These are phyloP conservation scores for Phalaenopsis hybrid DNA, from an alignment of 116 monocot genomes.

Conservation along the genomic window DNA sequence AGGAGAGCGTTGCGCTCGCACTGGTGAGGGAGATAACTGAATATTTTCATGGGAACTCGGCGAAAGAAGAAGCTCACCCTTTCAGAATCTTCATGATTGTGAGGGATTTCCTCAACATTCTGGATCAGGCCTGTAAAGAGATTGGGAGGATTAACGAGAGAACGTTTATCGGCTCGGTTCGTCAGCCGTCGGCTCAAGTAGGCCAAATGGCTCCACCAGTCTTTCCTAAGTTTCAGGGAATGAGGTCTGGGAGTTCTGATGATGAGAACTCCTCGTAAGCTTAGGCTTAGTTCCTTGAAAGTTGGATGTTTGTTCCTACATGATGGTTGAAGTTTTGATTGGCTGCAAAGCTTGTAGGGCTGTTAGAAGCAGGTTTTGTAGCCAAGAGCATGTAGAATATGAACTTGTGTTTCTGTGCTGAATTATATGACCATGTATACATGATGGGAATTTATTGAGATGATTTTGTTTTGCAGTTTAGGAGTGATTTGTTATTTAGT, in stretches of 20 bases:
- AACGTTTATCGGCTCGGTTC: slow-evolving; percentile 8
- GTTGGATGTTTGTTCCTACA: neutral
- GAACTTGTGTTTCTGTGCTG: neutral
- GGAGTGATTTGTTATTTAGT: too few species aligned
- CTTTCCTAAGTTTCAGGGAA: slow-evolving; percentile 18
- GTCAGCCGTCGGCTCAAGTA: slow-evolving; percentile 10
- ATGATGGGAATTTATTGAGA: neutral
- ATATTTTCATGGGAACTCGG: slow-evolving; percentile 66
- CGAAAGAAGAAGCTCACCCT: slow-evolving; percentile 58
- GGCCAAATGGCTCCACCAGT: slow-evolving; percentile 4
- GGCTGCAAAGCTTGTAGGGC: neutral
- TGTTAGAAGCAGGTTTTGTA: neutral
- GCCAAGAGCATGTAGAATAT: neutral
- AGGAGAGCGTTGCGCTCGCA: slow-evolving; percentile 31
- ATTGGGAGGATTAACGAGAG: slow-evolving; percentile 41
- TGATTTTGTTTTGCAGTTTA: neutral
- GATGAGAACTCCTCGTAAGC: slow-evolving; percentile 24
- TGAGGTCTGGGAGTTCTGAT: slow-evolving; percentile 22
- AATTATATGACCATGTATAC: neutral
- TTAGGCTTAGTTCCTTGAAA: neutral
- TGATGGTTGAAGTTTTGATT: slow-evolving; percentile 3
- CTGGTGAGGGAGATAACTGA: slow-evolving; percentile 56
- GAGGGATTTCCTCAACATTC: slow-evolving; percentile 49
- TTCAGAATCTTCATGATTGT: slow-evolving; percentile 75
- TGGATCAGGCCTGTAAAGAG: slow-evolving; percentile 73